Conservation (phyloP, 2,329 filamentous ascomycete species). For the Huntiella bhutanensis region DNA sequence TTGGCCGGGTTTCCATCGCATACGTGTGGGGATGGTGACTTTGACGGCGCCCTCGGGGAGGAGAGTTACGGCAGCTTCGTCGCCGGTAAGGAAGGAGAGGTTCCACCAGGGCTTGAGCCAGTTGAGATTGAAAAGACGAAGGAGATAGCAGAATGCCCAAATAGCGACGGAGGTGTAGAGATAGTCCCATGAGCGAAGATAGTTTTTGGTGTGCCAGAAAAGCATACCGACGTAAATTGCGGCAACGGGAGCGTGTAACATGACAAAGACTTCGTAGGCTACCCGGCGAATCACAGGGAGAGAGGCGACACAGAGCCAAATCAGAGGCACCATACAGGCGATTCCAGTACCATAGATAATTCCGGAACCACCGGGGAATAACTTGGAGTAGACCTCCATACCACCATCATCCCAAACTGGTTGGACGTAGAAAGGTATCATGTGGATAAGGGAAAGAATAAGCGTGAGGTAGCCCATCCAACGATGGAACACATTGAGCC, state of each 20-base stretch:
- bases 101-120: slow-evolving; percentile 61
- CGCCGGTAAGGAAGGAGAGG: slow-evolving; percentile 67
- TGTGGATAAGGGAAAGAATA: slow-evolving; percentile 66
- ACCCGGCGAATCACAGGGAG: slow-evolving; percentile 56
- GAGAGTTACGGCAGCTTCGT: slow-evolving; percentile 75
- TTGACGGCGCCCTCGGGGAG: slow-evolving; percentile 92
- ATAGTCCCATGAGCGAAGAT: slow-evolving; percentile 75
- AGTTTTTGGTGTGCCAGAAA: slow-evolving; percentile 95
- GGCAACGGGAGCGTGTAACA: slow-evolving; percentile 65
- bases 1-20: slow-evolving; percentile 83
- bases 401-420: slow-evolving; percentile 70
- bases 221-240: slow-evolving; percentile 65
- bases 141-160: slow-evolving; percentile 54
- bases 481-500: slow-evolving; percentile 80
- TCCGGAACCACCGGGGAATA: slow-evolving; percentile 46
- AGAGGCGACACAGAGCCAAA: slow-evolving; percentile 71
- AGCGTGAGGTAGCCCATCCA: slow-evolving; percentile 81
- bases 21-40: slow-evolving; percentile 80
- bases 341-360: slow-evolving; percentile 73
- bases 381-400: slow-evolving; percentile 46
- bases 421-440: slow-evolving; percentile 74
- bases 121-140: slow-evolving; percentile 70
- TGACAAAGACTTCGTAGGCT: slow-evolving; percentile 72
- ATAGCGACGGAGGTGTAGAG: slow-evolving; percentile 65
- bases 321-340: slow-evolving; percentile 61